phyloP scores from a whole-genome alignment of 2,329 filamentous ascomycete genomes.

The Pseudopithomyces maydicus region DNA sequence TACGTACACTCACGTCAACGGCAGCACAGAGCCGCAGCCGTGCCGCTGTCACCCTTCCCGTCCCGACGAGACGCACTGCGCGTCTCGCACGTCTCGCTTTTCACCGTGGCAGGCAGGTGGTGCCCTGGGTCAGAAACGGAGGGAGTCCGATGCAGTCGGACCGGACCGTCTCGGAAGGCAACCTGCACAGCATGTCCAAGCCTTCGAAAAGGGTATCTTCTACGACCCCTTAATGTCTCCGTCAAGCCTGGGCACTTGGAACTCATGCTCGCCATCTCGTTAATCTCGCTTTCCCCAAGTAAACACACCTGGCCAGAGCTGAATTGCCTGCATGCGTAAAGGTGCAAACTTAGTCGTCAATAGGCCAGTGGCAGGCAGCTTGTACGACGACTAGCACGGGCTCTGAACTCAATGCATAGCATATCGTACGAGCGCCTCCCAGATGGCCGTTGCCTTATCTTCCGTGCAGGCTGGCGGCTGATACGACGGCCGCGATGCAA shows the following conservation, averaged over 20 bases:
- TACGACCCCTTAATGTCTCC: too few species aligned
- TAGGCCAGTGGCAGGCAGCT: not conserved
- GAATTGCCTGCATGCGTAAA: too few species aligned
- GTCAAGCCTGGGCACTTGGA: too few species aligned
- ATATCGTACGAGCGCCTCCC: not conserved
- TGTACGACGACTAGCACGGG: slow-evolving; percentile 7
- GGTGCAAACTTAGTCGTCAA: too few species aligned
- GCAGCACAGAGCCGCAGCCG: slow-evolving; percentile 1
- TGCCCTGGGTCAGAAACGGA: not conserved
- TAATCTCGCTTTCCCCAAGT: too few species aligned
- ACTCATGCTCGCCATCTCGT: too few species aligned
- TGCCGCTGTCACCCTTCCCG: not conserved
- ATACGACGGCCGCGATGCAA: not conserved
- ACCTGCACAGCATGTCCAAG: not conserved
- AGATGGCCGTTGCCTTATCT: slow-evolving; percentile 1
- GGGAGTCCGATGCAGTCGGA: not conserved
- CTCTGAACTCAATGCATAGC: not conserved
- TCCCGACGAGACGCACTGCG: not conserved
- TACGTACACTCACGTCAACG: not conserved
- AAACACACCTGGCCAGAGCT: too few species aligned
- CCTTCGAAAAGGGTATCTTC: too few species aligned
- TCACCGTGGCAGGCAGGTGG: not conserved
- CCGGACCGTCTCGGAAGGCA: not conserved
- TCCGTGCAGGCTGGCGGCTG: not conserved
- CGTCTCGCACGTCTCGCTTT: too few species aligned